These are phyloP conservation scores for Neurospora intermedia DNA, from an alignment of 495 filamentous ascomycete genomes.

Conservation along the genomic window DNA sequence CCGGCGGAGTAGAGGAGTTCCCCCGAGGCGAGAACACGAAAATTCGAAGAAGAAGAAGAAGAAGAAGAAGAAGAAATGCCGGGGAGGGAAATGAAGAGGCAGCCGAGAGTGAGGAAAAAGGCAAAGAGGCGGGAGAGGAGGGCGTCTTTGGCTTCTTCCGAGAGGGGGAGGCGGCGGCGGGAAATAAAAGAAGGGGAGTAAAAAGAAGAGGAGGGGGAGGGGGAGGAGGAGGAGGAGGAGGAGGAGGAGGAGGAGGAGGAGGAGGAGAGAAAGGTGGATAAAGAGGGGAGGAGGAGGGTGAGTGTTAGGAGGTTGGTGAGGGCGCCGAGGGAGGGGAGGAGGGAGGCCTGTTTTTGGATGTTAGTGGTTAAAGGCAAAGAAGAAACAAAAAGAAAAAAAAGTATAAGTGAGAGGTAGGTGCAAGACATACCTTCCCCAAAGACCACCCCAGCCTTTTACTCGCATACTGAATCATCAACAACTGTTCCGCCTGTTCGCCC, in stretches of 20 bases:
- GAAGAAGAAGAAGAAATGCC: no score
- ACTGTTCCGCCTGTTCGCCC: conserved; percentile 2
- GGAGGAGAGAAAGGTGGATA: conserved; percentile 17
- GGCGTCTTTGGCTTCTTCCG: background rate
- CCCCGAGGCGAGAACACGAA: conserved; percentile 19
- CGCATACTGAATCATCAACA: conserved; percentile 39
- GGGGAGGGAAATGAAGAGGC: conserved; percentile 35
- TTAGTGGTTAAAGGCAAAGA: background rate
- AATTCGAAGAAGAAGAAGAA: no score
- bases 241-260: background rate
- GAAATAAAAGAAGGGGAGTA: no score
- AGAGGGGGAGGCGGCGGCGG: background rate
- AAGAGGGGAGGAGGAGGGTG: conserved; percentile 32
- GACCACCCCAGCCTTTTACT: conserved; percentile 44
- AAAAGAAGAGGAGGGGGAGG: no score
- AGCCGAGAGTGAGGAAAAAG: conserved; percentile 36
- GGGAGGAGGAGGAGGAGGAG: no score
- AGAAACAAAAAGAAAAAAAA: background rate
- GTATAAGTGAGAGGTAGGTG: background rate
- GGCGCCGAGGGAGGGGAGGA: conserved; percentile 42
- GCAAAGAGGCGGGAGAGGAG: conserved; percentile 37
- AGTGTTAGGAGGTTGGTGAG: conserved; percentile 39
- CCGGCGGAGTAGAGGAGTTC: conserved; percentile 11
- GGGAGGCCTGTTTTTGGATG: conserved; percentile 26
- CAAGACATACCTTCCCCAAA: conserved; percentile 14